Evolutionary conservation across 805 yeast species (phyloP).

Genomic region (Ogataea saltuana): DNA sequence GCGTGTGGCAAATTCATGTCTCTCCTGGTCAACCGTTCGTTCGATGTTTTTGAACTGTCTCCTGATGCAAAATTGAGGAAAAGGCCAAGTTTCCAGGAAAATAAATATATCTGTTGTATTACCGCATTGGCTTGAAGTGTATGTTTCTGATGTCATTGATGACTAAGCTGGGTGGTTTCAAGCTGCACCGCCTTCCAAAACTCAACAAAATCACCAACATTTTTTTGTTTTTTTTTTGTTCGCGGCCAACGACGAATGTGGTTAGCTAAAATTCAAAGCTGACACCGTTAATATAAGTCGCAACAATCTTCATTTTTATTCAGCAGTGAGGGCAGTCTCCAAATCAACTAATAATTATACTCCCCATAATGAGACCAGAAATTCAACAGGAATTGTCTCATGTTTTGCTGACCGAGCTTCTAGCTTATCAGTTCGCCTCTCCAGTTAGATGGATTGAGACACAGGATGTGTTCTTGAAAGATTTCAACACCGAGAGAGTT

Average conservation of each 20-base stretch:
- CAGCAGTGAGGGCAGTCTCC: background rate
- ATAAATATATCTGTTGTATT: too few relatives aligned
- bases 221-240: background rate
- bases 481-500: slow-evolving; percentile 93
- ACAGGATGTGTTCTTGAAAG: slow-evolving; percentile 94
- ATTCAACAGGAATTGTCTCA: slow-evolving; percentile 97
- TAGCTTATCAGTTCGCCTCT: slow-evolving; percentile 98
- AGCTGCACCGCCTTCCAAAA: background rate
- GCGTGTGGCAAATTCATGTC: background rate
- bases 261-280: too few relatives aligned
- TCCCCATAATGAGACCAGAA: slow-evolving; percentile 76
- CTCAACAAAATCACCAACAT: slow-evolving; percentile 4
- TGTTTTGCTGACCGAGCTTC: slow-evolving; percentile 86
- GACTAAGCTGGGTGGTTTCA: too few relatives aligned
- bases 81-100: background rate
- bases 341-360: background rate
- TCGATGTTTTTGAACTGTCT: too few relatives aligned
- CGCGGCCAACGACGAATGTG: too few relatives aligned
- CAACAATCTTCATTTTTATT: background rate
- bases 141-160: too few relatives aligned
- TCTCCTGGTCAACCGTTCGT: too few relatives aligned
- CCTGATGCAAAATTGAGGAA: too few relatives aligned
- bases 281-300: too few relatives aligned
- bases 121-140: too few relatives aligned
- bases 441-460: slow-evolving; percentile 99